Evolutionary conservation across 2,329 filamentous ascomycete genomes (phyloP), one percentile per base, ranked within the genome.

Genomic region (Fusarium sororula): DNA sequence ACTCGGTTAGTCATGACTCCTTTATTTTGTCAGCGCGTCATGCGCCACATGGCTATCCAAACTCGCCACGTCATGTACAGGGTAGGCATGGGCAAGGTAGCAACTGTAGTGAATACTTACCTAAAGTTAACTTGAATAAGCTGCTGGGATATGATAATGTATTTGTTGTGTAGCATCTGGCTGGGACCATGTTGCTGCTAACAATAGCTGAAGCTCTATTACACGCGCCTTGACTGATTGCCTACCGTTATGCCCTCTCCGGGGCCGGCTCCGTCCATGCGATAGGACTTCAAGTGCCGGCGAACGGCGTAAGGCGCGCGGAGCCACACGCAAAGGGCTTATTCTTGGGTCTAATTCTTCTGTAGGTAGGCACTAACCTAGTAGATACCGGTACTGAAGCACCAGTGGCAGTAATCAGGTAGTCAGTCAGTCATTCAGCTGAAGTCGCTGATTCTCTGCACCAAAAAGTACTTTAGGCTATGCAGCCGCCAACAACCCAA

Each of bases 281-380:
- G 54, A 60, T 45, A 70, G 60, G 38, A 37, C 48, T 41, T 56
- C 15, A 24, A 48, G 42, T 44, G 48, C 41, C 68, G 66, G 68
- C 32, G 60, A 55, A 51, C 68, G 68, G 68, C 68, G 68, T 70
- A n/a, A 35, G 60, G 68, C 68, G 68, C 60, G 41, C 53, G 68
- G 68, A 66, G 54, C 44, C 64, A 22, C 14, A 61, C 66, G 68
- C 50, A 51, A 51, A 15, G 57, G 44, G 50, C 12, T 55, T 12
- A 18, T 50, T 32, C 14, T 18, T 35, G 45, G 14, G 18, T 41
- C 35, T 28, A 35, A 45, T 55, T 12, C n/a, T 55, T 30, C 24
- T 32, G 32, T 39, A 35, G 32, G 14, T 35, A 35, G 32, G 7
- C 15, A 15, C 32, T 35, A 35, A 35, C 32, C 32, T 35, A 35